Evolutionary conservation across 2,329 filamentous ascomycete species (phyloP).

Genomic region (Canariomyces notabilis): DNA sequence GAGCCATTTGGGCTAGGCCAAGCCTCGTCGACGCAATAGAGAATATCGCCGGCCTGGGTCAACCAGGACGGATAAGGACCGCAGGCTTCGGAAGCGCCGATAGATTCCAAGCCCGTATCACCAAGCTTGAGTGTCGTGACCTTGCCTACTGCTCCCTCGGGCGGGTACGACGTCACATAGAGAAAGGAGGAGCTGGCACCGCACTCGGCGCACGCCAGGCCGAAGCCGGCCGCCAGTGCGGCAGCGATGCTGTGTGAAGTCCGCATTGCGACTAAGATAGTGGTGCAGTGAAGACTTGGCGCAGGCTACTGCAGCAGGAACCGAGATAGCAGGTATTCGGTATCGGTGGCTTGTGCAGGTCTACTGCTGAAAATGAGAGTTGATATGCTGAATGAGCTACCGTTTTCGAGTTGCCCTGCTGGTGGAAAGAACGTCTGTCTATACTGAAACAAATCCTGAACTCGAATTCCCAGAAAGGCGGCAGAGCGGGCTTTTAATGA

Average conservation of each 20-base stretch:
- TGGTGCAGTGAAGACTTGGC: not conserved
- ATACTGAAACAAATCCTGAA: not conserved
- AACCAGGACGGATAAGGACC: conserved; percentile 56
- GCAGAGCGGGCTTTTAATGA: conserved; percentile 3
- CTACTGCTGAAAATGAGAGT: not conserved
- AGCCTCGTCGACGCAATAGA: conserved; percentile 60
- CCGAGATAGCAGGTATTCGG: too few relatives aligned
- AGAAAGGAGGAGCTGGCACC: conserved; percentile 4
- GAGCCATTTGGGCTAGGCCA: conserved; percentile 42
- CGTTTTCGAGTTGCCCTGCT: not conserved
- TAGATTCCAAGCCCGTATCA: conserved; percentile 35
- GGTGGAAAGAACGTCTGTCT: not conserved
- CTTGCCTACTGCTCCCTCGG: not conserved
- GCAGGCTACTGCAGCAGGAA: not conserved
- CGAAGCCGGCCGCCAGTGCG: conserved; percentile 13
- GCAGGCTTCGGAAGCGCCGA: conserved; percentile 44
- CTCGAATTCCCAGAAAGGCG: not conserved
- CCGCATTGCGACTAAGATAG: conserved; percentile 9
- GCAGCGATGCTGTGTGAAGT: conserved; percentile 10
- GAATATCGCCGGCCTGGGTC: conserved; percentile 45
- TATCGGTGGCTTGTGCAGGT: not conserved
- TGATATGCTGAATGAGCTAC: too few relatives aligned
- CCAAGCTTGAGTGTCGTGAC: conserved; percentile 11
- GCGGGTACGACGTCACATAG: conserved; percentile 14
- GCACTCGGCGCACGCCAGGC: conserved; percentile 9